phyloP scores from a whole-genome alignment of 352 stramenopile genomes.

The Phytophthora parvispora region DNA sequence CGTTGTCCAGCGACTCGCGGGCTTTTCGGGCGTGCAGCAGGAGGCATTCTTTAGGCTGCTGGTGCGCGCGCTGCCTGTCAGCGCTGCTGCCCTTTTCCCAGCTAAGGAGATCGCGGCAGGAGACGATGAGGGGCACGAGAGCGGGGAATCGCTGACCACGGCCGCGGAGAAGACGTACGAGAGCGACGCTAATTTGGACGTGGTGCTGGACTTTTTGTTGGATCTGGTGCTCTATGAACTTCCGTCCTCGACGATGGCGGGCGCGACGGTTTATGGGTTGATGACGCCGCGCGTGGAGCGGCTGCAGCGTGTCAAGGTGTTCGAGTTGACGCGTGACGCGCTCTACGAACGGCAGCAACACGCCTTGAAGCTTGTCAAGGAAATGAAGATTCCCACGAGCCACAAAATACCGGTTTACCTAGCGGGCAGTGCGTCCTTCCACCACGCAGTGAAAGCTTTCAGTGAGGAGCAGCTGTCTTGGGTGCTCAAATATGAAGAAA shows the following conservation, averaged over 20 bases:
- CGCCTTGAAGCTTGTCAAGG: conserved; percentile 71
- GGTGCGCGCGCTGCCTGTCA: conserved; percentile 57
- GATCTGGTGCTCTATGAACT: conserved; percentile 73
- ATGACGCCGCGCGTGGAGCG: conserved; percentile 60
- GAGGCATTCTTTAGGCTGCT: conserved; percentile 77
- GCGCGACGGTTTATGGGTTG: conserved; percentile 46
- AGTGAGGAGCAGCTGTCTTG: conserved; percentile 74
- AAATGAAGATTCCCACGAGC: conserved; percentile 44
- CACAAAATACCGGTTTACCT: conserved; percentile 65
- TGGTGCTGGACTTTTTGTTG: conserved; percentile 78
- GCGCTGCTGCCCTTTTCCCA: conserved; percentile 26
- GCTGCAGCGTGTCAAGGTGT: conserved; percentile 54
- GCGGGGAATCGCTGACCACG: not conserved
- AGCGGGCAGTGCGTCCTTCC: conserved; percentile 63
- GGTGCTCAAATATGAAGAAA: conserved; percentile 69
- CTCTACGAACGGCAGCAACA: conserved; percentile 75
- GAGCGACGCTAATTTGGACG: conserved; percentile 39
- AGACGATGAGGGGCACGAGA: not conserved
- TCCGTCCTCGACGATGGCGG: conserved; percentile 13
- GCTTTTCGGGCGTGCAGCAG: conserved; percentile 51
- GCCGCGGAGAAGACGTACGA: conserved; percentile 8
- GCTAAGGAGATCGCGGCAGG: not conserved
- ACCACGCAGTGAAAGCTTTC: conserved; percentile 78
- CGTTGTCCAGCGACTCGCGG: too few species aligned
- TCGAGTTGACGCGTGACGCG: conserved; percentile 48